Percentiles rank a stretch among this genome's conserved stretches.
Conservation (phyloP, 192 early-diverging fungal genomes). For the Entomortierella parvispora region DNA sequence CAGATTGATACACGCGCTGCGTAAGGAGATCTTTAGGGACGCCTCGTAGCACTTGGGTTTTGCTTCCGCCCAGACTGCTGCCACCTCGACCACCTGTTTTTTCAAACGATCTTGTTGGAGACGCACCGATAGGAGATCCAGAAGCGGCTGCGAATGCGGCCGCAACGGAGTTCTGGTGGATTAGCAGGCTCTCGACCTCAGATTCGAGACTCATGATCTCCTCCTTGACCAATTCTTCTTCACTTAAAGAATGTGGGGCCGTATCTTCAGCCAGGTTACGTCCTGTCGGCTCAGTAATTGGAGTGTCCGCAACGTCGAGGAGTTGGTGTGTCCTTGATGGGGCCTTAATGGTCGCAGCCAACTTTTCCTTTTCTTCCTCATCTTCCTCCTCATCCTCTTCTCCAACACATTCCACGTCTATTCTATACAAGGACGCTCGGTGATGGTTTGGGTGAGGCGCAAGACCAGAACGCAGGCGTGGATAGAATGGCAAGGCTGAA, state of each 20-base stretch:
- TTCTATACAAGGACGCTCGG: constrained; percentile 40
- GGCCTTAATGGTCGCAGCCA: not conserved
- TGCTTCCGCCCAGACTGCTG: constrained; percentile 1
- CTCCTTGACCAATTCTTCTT: constrained; percentile 27
- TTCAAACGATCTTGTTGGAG: not conserved
- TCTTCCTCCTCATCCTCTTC: constrained; percentile 48
- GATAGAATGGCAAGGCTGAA: constrained; percentile 4
- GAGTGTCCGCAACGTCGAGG: not conserved
- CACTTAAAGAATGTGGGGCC: not conserved
- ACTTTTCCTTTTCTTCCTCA: constrained; percentile 10
- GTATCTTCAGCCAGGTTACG: not conserved
- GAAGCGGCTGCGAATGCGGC: constrained; percentile 18
- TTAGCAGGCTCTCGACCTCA: constrained; percentile 35
- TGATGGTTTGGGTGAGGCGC: constrained; percentile 24
- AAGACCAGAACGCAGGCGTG: constrained; percentile 1
- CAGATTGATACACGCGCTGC: not conserved
- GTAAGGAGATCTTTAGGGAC: constrained; percentile 27
- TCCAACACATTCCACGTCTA: constrained; percentile 44
- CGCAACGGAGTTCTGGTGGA: constrained; percentile 17
- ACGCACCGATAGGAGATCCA: not conserved
- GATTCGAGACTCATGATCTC: constrained; percentile 48
- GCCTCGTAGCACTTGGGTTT: constrained; percentile 28
- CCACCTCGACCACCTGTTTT: not conserved
- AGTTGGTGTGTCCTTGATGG: not conserved
- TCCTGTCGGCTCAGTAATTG: not conserved